These are phyloP conservation scores for Boletus rubescentipes DNA, from an alignment of 768 basidiomycete species.

Conservation along the genomic window DNA sequence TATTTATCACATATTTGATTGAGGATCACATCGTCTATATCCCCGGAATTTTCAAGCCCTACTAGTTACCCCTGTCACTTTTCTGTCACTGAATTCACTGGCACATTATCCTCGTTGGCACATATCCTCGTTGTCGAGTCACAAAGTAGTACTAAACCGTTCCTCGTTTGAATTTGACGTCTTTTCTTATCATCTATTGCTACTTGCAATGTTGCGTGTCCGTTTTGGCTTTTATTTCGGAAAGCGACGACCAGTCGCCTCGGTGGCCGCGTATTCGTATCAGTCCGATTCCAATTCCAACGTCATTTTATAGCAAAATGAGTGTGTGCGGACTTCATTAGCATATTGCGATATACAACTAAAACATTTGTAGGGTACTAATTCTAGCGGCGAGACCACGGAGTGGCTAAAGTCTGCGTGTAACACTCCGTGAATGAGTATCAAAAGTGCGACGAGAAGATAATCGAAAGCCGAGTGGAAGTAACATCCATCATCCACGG, in stretches of 20 bases:
- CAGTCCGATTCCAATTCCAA: background rate
- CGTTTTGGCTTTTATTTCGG: background rate
- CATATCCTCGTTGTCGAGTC: background rate
- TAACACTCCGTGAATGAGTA: constrained; percentile 2
- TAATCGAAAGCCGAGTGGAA: constrained; percentile 3
- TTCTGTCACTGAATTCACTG: background rate
- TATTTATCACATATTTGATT: constrained; percentile 25
- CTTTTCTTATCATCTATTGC: background rate
- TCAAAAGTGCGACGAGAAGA: constrained; percentile 1
- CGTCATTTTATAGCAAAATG: background rate
- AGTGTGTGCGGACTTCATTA: constrained; percentile 8
- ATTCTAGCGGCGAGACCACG: constrained; percentile 3
- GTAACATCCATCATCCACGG: constrained; percentile 25
- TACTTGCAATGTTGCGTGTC: background rate
- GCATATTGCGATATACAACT: constrained; percentile 11
- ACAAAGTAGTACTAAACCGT: background rate
- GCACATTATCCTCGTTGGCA: background rate
- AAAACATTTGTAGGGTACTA: constrained; percentile 21
- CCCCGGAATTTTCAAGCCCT: constrained; percentile 3
- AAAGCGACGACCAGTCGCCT: background rate
- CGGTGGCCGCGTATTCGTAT: background rate
- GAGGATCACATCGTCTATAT: constrained; percentile 14
- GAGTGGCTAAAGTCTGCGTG: background rate
- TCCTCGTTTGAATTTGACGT: background rate
- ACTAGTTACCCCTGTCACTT: constrained; percentile 4